These are phyloP conservation scores for Boletus mariae DNA, from an alignment of 1,284 basidiomycete species.

Conservation along the genomic window DNA sequence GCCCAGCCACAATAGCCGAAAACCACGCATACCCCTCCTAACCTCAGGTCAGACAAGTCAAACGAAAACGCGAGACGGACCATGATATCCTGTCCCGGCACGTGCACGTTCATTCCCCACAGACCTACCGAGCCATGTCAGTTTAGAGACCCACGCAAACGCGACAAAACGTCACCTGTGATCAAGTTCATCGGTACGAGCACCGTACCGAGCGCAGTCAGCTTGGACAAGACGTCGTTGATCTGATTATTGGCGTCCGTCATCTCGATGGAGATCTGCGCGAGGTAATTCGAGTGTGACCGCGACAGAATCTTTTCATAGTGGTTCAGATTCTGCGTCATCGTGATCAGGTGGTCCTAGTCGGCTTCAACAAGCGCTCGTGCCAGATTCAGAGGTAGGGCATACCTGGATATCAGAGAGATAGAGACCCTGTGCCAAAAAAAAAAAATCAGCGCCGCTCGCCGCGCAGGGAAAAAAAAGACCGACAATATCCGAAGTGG, in stretches of 20 bases:
- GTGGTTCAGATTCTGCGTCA: constrained; percentile 99
- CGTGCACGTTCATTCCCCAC: constrained; percentile 92
- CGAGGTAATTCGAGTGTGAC: constrained; percentile 99
- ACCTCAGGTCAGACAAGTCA: neutral
- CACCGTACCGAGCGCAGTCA: constrained; percentile 97
- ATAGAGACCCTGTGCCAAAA: constrained; percentile 70
- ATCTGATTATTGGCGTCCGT: constrained; percentile 99
- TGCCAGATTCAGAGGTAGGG: neutral
- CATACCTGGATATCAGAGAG: constrained; percentile 83
- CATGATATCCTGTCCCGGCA: constrained; percentile 73
- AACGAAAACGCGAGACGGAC: constrained; percentile 30
- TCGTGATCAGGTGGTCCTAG: constrained; percentile 98
- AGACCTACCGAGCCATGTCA: constrained; percentile 43
- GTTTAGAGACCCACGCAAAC: too few relatives aligned
- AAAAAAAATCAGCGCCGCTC: neutral
- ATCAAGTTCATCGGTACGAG: constrained; percentile 96
- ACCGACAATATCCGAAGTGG: constrained; percentile 92
- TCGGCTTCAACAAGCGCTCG: neutral
- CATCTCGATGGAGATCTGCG: constrained; percentile 98
- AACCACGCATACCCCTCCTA: constrained; percentile 73
- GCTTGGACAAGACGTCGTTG: constrained; percentile 98
- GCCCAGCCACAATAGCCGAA: constrained; percentile 73
- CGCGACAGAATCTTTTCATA: constrained; percentile 99
- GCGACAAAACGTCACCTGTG: constrained; percentile 55
- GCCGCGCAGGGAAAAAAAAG: constrained; percentile 15